These are phyloP conservation scores for Medicago arabica DNA, from an alignment of 306 rosid species.

Conservation along the genomic window DNA sequence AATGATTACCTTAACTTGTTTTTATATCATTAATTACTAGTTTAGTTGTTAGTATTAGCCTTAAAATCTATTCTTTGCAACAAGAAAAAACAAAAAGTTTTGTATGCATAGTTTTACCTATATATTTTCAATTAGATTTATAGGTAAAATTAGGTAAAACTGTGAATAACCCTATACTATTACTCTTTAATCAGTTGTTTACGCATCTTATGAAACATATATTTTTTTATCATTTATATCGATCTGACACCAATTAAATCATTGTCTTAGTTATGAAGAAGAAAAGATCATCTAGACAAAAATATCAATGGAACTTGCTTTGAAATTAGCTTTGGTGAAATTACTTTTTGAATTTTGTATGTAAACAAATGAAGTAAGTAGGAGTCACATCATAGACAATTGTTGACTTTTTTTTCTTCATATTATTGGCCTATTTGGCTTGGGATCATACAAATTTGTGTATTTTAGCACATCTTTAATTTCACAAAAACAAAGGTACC, in stretches of 20 bases:
- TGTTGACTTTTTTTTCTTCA: background rate
- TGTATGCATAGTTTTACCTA: too few species aligned
- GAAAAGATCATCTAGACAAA: background rate
- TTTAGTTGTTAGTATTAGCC: background rate
- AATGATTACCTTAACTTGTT: background rate
- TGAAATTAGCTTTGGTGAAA: background rate
- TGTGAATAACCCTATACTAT: too few species aligned
- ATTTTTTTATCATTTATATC: too few species aligned
- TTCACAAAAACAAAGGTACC: background rate
- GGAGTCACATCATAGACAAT: background rate
- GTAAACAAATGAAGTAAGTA: background rate
- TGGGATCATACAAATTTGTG: background rate
- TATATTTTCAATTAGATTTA: too few species aligned
- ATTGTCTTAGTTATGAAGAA: background rate
- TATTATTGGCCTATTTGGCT: background rate
- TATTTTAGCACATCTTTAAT: background rate
- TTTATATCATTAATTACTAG: background rate
- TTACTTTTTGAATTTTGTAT: background rate
- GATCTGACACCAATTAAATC: background rate
- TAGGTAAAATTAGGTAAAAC: too few species aligned
- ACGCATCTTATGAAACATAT: too few species aligned
- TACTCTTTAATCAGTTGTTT: too few species aligned
- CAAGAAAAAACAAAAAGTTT: too few species aligned
- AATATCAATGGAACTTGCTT: background rate
- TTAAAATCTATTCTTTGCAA: too few species aligned